phyloP scores from a whole-genome alignment of 73 alveolate species.

The Stentor roeselii region DNA sequence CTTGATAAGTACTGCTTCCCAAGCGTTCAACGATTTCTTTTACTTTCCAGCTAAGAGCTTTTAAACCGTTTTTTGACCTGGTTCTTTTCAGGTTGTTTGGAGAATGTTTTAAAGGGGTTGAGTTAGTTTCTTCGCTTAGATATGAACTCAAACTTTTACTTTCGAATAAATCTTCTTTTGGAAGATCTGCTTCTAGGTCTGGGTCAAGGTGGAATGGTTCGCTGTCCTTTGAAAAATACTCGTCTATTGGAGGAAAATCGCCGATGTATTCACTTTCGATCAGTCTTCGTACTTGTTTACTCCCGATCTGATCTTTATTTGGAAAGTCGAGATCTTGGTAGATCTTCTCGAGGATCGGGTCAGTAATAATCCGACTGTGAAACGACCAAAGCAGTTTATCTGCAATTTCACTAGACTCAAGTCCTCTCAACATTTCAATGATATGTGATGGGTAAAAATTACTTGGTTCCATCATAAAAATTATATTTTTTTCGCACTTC shows the following conservation, averaged over 20 bases:
- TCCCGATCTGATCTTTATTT: not conserved
- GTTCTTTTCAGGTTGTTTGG: not conserved
- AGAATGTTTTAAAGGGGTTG: not conserved
- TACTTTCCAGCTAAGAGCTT: conserved; percentile 64
- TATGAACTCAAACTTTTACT: not conserved
- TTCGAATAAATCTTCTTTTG: not conserved
- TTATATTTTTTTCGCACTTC: too few relatives aligned
- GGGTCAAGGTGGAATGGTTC: not conserved
- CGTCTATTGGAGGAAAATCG: not conserved
- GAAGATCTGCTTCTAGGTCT: not conserved
- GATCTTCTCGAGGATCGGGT: not conserved
- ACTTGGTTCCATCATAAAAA: not conserved
- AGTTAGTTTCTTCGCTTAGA: not conserved
- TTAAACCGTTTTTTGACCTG: conserved; percentile 45
- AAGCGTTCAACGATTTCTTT: conserved; percentile 54
- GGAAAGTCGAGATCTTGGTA: conserved; percentile 1
- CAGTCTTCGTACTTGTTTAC: not conserved
- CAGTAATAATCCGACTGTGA: not conserved
- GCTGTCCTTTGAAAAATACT: not conserved
- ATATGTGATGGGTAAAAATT: conserved; percentile 1
- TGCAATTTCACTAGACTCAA: not conserved
- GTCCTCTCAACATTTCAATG: not conserved
- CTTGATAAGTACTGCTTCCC: conserved; percentile 62
- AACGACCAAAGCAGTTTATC: not conserved
- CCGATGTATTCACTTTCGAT: conserved; percentile 7